Evolutionary conservation across 1,284 basidiomycete genomes (phyloP), one percentile per base, ranked within the genome.

Genomic region (Cutaneotrichosporon spelunceum): DNA sequence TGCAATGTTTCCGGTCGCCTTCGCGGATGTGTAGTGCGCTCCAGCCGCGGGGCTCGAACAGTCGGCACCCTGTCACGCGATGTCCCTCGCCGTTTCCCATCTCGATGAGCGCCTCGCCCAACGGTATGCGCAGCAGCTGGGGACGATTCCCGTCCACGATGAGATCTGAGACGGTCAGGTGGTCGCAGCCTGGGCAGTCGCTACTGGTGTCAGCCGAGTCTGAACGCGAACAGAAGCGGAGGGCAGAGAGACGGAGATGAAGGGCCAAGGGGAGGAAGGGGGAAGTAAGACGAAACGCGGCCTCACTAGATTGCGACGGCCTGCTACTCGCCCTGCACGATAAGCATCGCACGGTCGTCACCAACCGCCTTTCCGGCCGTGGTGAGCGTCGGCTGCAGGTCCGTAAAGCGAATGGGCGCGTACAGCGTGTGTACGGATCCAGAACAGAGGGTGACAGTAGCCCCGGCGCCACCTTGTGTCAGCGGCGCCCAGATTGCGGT

Each of bases 31-130:
- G 79, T 47, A 80, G 62, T 5, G 78, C 78, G 44, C 73, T 76
- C 79, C 79, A 80, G 4, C 79, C 79, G 57, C 78, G 72, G 29
- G 79, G 79, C 65, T 80, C 79, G 52, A 73, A 77, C 34, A 80
- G 65, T 47, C 71, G 67, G 62, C 78, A 80, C 49, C 77, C 71
- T 42, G 65, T 67, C 6, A 80, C 74, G 2, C 62, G 56, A 63
- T 80, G 79, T 5, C 65, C 66, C 30, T 78, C 72, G 2, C 70
- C 73, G 65, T 80, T 80, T 1, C 79, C 79, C 53, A 78, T 60
- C 57, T 77, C 76, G 23, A 80, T 63, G 54, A 80, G 64, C 14
- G 78, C 79, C 7, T 70, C 76, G 11, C 78, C 78, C 44, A 65
- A 60, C 8, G 71, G 72, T 23, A 80, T 66, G 11, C 79, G 70